phyloP scores from a whole-genome alignment of 176 grass and related monocot genomes.

The Paspalum vaginatum region DNA sequence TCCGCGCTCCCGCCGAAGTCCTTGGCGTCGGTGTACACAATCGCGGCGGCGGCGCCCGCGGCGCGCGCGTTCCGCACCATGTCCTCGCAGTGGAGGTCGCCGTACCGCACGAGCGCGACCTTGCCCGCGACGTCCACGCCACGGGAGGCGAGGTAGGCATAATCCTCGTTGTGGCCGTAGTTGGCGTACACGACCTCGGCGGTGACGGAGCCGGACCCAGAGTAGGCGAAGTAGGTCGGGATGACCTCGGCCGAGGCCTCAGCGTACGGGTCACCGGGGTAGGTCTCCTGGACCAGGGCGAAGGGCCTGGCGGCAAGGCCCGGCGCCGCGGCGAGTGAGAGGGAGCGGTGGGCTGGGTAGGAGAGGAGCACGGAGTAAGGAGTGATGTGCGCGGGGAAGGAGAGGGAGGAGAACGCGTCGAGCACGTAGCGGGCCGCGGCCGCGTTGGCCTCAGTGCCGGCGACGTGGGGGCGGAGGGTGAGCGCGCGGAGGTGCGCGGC shows the following conservation, averaged over 20 bases:
- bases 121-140: constrained; percentile 70
- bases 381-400: constrained; percentile 54
- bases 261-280: constrained; percentile 55
- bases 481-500: constrained; percentile 78
- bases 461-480: constrained; percentile 76
- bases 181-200: constrained; percentile 83
- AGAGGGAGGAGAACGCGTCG: constrained; percentile 43
- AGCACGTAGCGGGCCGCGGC: constrained; percentile 57
- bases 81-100: constrained; percentile 84
- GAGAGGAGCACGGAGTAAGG: constrained; percentile 81
- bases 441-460: constrained; percentile 61
- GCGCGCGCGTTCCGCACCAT: constrained; percentile 71
- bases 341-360: constrained; percentile 69
- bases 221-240: constrained; percentile 87
- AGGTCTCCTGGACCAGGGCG: constrained; percentile 58
- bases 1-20: constrained; percentile 55
- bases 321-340: constrained; percentile 51
- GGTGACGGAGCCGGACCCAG: constrained; percentile 61
- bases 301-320: constrained; percentile 40
- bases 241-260: constrained; percentile 50
- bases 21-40: constrained; percentile 81
- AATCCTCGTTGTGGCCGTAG: constrained; percentile 77
- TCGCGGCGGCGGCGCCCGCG: constrained; percentile 62
- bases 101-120: constrained; percentile 74
- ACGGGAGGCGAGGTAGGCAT: constrained; percentile 51